A percentile compares a stretch with the other conserved stretches of the same genome.
Conservation (phyloP, 2,329 filamentous ascomycete species). For the Phialophora tarda region DNA sequence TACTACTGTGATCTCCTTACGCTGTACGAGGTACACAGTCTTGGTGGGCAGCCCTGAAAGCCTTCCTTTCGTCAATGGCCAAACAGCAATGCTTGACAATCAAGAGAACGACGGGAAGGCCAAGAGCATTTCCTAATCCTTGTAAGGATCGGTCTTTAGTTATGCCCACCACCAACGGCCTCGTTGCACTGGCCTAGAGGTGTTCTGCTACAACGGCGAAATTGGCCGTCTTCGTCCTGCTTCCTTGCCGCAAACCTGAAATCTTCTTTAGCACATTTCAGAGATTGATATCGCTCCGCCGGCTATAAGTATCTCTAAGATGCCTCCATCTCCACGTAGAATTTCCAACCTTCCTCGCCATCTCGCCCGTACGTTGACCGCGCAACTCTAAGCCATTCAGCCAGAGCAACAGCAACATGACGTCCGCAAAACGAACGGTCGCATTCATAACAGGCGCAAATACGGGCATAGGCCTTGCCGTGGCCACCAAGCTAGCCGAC, state of each 20-base stretch:
- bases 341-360: background rate
- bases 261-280: background rate
- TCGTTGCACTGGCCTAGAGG: background rate
- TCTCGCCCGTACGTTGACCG: background rate
- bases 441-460: conserved; percentile 14
- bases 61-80: background rate
- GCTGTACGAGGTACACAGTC: too few relatives aligned
- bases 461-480: conserved; percentile 24
- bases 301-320: background rate
- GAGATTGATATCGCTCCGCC: background rate
- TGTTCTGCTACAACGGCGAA: background rate
- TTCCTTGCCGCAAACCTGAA: too few relatives aligned
- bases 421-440: background rate
- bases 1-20: too few relatives aligned
- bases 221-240: background rate
- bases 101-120: background rate
- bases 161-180: background rate
- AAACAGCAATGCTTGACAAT: background rate
- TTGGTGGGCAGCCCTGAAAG: background rate
- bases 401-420: background rate
- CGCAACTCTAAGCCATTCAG: background rate
- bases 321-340: background rate
- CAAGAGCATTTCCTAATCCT: background rate
- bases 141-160: background rate
- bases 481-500: conserved; percentile 12